Conservation (phyloP, 1,139 yeast species). For the Lodderomyces margitis region DNA sequence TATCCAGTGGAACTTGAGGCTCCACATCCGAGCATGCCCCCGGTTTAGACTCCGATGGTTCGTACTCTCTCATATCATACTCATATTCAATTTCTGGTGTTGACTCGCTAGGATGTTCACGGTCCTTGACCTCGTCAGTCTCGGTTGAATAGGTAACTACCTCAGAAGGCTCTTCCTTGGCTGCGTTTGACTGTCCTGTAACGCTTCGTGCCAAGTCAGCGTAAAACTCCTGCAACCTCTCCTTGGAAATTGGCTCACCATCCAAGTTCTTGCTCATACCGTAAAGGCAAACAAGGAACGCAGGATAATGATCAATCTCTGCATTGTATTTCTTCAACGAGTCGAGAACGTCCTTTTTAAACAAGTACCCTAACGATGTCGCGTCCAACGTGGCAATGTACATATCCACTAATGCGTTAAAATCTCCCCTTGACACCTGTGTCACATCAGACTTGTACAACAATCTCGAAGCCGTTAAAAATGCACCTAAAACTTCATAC, state of each 20-base stretch:
- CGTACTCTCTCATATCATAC: conserved; percentile 27
- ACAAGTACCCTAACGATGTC: conserved; percentile 15
- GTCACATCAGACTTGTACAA: conserved; percentile 17
- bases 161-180: no score
- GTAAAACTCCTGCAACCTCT: conserved; percentile 18
- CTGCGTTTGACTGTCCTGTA: conserved; percentile 12
- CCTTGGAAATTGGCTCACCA: conserved; percentile 7
- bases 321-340: conserved; percentile 19
- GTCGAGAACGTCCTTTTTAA: conserved; percentile 15
- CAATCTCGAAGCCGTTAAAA: conserved; percentile 16
- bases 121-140: no score
- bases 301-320: conserved; percentile 23
- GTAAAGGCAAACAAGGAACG: conserved; percentile 21
- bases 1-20: not conserved
- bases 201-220: conserved; percentile 21
- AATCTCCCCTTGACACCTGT: conserved; percentile 16
- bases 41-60: conserved; percentile 1
- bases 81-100: conserved; percentile 9
- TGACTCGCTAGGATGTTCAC: not conserved
- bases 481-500: conserved; percentile 10
- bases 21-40: not conserved
- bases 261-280: conserved; percentile 13
- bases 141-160: no score
- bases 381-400: conserved; percentile 11
- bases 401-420: conserved; percentile 15